Conservation (phyloP, 306 rosid genomes). For the Neltuma alba region DNA sequence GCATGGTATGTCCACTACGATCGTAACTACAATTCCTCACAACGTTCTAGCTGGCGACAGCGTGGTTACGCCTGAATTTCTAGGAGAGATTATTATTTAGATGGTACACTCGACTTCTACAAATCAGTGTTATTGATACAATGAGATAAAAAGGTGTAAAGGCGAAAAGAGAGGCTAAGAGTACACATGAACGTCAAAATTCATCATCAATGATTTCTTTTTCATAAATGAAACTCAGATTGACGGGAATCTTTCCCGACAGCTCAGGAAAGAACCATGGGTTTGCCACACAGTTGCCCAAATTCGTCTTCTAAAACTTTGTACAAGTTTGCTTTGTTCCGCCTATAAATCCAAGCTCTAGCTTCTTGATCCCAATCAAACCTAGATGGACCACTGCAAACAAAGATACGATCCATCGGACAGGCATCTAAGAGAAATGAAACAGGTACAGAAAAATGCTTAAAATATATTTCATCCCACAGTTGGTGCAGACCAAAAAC, state of each 20-base stretch:
- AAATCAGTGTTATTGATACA: constrained; percentile 2
- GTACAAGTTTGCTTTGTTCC: constrained; percentile 64
- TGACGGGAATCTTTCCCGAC: constrained; percentile 3
- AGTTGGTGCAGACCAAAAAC: background rate
- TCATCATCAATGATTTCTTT: constrained; percentile 19
- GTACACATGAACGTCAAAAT: background rate
- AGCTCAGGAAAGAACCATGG: constrained; percentile 59
- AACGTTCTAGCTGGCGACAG: background rate
- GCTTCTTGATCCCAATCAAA: constrained; percentile 83
- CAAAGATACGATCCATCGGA: constrained; percentile 21
- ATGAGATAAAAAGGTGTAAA: background rate
- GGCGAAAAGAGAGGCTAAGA: background rate
- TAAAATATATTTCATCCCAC: background rate
- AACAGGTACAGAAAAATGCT: background rate
- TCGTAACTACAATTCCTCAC: background rate
- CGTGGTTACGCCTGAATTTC: background rate
- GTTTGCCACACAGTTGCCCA: constrained; percentile 72
- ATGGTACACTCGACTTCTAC: constrained; percentile 17
- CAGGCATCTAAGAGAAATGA: background rate
- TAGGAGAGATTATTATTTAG: constrained; percentile 30
- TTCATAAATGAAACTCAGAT: constrained; percentile 7
- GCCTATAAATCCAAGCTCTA: constrained; percentile 80
- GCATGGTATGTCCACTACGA: background rate
- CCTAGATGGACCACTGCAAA: constrained; percentile 83
- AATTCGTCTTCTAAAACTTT: constrained; percentile 63